phyloP scores from a whole-genome alignment of 352 stramenopile species.

The Plasmopara muralis region DNA sequence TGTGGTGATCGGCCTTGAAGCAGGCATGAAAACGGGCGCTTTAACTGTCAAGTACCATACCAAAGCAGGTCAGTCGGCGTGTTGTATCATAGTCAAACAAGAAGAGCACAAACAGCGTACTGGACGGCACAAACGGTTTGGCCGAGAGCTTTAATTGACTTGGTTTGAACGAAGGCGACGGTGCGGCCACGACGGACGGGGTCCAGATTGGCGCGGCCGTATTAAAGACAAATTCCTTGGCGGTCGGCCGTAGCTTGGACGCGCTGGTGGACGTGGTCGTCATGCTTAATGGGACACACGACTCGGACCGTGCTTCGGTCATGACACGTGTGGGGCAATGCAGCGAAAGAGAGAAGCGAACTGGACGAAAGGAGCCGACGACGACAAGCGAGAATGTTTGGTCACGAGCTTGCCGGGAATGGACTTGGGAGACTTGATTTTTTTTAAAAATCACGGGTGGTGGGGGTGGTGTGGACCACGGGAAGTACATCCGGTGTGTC shows the following conservation, averaged over 20 bases:
- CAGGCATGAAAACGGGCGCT: constrained; percentile 27
- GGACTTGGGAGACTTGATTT: no score
- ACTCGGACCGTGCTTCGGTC: constrained; percentile 20
- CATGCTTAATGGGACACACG: constrained; percentile 14
- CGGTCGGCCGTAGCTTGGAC: constrained; percentile 53
- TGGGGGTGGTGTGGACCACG: no score
- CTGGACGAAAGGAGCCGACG: no score
- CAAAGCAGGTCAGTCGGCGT: not conserved
- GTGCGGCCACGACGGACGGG: constrained; percentile 10
- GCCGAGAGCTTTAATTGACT: constrained; percentile 48
- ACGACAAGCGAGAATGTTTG: no score
- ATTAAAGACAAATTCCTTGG: constrained; percentile 68
- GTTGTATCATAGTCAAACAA: not conserved
- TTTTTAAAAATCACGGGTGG: no score
- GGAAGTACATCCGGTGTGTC: no score
- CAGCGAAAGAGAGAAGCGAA: no score
- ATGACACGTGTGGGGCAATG: constrained; percentile 4
- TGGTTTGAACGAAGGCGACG: constrained; percentile 11
- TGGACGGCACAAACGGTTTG: constrained; percentile 53
- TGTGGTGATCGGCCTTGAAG: constrained; percentile 3
- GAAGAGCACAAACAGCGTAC: constrained; percentile 12
- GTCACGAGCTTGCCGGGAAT: no score
- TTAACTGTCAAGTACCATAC: constrained; percentile 23
- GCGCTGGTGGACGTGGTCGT: constrained; percentile 15
- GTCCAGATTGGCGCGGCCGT: constrained; percentile 44